phyloP scores from a whole-genome alignment of 176 grass and related monocot species.

The Metroxylon sagu region DNA sequence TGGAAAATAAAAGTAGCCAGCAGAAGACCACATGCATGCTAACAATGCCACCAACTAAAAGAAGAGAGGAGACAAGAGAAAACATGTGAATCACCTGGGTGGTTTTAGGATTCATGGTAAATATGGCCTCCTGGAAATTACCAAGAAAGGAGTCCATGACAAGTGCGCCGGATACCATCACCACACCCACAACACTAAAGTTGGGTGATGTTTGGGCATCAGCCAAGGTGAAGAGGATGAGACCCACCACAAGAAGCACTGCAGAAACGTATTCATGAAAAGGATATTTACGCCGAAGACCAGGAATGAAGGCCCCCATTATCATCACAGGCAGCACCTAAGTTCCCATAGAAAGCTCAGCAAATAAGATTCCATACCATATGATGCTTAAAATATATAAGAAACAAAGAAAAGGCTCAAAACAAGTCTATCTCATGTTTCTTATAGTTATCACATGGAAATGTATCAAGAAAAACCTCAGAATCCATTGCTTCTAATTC shows the following conservation, averaged over 20 bases:
- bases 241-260: slow-evolving; percentile 61
- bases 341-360: not conserved
- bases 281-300: slow-evolving; percentile 67
- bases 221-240: slow-evolving; percentile 78
- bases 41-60: too few species aligned
- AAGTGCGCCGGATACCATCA: slow-evolving; percentile 71
- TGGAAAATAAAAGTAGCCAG: too few species aligned
- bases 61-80: not conserved
- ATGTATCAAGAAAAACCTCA: too few species aligned
- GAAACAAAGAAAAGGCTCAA: too few species aligned
- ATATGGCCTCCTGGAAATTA: slow-evolving; percentile 87
- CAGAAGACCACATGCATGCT: too few species aligned
- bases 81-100: slow-evolving; percentile 42
- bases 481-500: too few species aligned
- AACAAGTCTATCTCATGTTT: too few species aligned
- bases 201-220: slow-evolving; percentile 85
- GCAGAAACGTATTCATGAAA: slow-evolving; percentile 70
- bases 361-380: not conserved
- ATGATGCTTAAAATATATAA: too few species aligned
- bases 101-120: slow-evolving; percentile 73
- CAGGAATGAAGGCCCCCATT: slow-evolving; percentile 91
- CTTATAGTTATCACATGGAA: too few species aligned
- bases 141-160: slow-evolving; percentile 92
- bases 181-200: slow-evolving; percentile 67
- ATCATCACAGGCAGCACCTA: slow-evolving; percentile 89